These are phyloP conservation scores for Hortiboletus campestris DNA, from an alignment of 768 basidiomycete species.

Conservation along the genomic window DNA sequence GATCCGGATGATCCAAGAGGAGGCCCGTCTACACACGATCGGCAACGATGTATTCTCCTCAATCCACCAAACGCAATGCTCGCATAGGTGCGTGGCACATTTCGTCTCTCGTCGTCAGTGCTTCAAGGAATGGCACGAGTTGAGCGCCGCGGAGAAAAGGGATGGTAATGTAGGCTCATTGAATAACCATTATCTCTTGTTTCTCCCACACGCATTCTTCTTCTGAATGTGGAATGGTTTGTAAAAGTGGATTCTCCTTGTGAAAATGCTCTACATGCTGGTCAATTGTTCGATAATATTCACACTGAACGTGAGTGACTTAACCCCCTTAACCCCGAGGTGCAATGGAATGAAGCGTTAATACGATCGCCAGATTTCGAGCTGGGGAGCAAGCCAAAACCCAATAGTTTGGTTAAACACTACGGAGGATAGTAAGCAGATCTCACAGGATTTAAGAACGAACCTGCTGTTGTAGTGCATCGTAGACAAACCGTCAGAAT, in stretches of 20 bases:
- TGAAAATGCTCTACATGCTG: neutral
- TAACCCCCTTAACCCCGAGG: too few species aligned
- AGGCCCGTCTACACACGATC: neutral
- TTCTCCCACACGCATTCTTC: neutral
- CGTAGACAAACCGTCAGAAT: neutral
- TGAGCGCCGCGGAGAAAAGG: too few species aligned
- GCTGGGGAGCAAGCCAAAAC: too few species aligned
- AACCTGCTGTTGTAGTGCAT: neutral
- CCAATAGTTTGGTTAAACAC: neutral
- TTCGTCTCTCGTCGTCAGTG: neutral
- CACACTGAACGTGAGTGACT: neutral
- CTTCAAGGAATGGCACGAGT: neutral
- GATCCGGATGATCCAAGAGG: neutral
- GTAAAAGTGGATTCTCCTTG: neutral
- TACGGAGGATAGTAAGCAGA: neutral
- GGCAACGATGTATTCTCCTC: neutral
- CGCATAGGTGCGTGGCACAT: neutral
- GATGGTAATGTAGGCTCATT: too few species aligned
- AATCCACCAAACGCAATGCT: too few species aligned
- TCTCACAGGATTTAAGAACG: neutral
- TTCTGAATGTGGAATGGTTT: neutral
- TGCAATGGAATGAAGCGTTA: neutral
- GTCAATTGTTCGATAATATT: too few species aligned
- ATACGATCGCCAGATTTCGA: neutral
- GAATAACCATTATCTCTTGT: neutral